Evolutionary conservation across 148 eudicot species (phyloP).

Genomic region (Pouteria glomerata): DNA sequence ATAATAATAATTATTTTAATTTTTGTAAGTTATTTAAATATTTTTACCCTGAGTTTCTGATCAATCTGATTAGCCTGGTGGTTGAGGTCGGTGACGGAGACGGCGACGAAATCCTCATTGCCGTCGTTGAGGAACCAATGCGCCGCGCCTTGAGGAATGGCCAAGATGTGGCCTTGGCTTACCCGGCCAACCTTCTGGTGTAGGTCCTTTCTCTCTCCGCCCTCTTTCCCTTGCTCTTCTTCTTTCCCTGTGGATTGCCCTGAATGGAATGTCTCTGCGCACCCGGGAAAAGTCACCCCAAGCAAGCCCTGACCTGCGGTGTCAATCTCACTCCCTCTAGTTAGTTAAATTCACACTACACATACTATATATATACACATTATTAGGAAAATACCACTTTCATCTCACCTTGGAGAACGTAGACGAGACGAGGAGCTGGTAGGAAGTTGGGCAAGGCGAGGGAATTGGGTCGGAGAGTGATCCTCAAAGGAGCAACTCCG

Average conservation of each 20-base stretch:
- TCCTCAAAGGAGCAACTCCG: constrained; percentile 47
- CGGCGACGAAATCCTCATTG: constrained; percentile 43
- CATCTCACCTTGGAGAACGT: constrained; percentile 43
- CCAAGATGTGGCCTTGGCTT: constrained; percentile 55
- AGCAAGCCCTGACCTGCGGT: constrained; percentile 51
- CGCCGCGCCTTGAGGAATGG: constrained; percentile 58
- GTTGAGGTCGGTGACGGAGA: constrained; percentile 56
- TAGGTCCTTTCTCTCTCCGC: constrained; percentile 17
- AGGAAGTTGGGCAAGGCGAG: constrained; percentile 55
- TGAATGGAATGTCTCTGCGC: constrained; percentile 67
- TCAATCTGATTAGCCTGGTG: constrained; percentile 74
- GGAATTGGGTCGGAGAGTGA: constrained; percentile 35
- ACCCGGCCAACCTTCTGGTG: constrained; percentile 69
- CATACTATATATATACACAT: background rate
- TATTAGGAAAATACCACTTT: too few species aligned
- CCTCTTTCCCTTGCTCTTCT: constrained; percentile 1
- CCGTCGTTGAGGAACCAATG: constrained; percentile 74
- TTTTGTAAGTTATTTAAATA: too few species aligned
- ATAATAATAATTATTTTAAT: too few species aligned
- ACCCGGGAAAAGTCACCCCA: constrained; percentile 64
- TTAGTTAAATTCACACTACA: background rate
- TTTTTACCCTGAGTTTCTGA: constrained; percentile 47
- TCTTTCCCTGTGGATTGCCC: constrained; percentile 1
- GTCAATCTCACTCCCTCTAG: background rate
- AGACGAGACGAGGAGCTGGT: constrained; percentile 55